phyloP scores from a whole-genome alignment of 2,329 filamentous ascomycete species.

The Alternaria novae-zelandiae region DNA sequence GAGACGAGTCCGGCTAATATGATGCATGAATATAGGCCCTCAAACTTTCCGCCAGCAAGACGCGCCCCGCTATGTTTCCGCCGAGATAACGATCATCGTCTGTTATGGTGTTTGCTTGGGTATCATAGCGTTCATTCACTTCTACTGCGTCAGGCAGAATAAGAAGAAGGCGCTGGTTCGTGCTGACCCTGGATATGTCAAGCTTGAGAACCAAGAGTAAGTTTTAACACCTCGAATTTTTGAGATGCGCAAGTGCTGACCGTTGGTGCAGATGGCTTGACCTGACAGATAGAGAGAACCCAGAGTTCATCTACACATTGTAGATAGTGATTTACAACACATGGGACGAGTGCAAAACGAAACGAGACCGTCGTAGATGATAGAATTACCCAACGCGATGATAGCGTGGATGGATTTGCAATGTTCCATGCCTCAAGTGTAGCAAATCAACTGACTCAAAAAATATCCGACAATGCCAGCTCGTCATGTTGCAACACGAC shows the following conservation, averaged over 20 bases:
- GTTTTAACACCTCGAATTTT: no score
- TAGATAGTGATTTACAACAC: constrained; percentile 23
- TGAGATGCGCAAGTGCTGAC: no score
- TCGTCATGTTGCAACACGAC: background rate
- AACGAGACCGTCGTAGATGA: background rate
- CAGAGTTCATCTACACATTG: constrained; percentile 66
- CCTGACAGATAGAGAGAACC: constrained; percentile 70
- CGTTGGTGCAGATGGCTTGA: constrained; percentile 57
- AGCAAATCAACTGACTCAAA: background rate
- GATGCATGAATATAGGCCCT: constrained; percentile 53
- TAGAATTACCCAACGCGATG: no score
- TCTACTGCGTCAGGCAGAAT: constrained; percentile 67
- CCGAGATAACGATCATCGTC: constrained; percentile 68
- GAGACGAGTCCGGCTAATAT: background rate
- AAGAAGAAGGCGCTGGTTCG: constrained; percentile 62
- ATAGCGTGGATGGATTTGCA: no score
- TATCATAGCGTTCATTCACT: constrained; percentile 67
- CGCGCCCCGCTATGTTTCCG: constrained; percentile 63
- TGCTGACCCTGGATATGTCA: constrained; percentile 63
- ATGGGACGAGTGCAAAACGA: background rate
- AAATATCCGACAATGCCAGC: background rate
- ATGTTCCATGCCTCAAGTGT: no score
- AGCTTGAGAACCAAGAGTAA: constrained; percentile 70
- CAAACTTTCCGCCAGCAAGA: constrained; percentile 39
- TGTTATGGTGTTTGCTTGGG: constrained; percentile 62